Base-by-base conservation (phyloP, 2,329 filamentous ascomycete species). In the Talaromyces rugulosus region DNA sequence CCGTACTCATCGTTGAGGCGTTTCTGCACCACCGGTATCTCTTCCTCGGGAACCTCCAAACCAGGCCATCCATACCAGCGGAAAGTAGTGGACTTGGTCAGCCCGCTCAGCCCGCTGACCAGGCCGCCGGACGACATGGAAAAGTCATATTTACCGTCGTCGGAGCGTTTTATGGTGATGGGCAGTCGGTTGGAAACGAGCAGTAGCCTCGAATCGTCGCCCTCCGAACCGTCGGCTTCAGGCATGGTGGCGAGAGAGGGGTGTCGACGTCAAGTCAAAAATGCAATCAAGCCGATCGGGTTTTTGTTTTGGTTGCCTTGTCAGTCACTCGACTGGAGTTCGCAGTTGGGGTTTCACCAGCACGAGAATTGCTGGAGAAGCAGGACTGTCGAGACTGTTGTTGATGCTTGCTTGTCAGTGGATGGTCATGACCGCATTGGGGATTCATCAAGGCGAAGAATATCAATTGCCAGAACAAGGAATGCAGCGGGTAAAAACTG, bases 1-100 rank as follows among this genome's bases (percentile, higher is more conserved):
- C 89, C 88, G 77, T 96, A 93, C 71, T 97, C 90, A 27, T 95
- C 87, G 78, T 91, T 90, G 72, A 98, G 81, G 66, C 89, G 87
- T 72, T 89, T 83, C 72, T 87, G 89, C 75, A 99, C 87, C 61
- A 84, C 82, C 2, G 84, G 82, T 51, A 91, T 85, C 76, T 98
- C 94, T 60, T 87, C 85, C 66, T 96, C 91, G 44, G 94, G 94
- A 4, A 98, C 87, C 76, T 98, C 92, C 56, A 96, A 80, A 42
- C 95, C 95, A 0, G 95, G 93, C 94, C 95, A 98, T 68, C 95
- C 95, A 78, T 98, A 98, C 95, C 95, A 99, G 77, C 95, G 91
- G 78, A 98, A 98, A 68, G 89, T 94, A 30, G 92, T 96, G 34
- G 91, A 90, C 79, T 97, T 97, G 70, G 91, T 89, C 62, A 98